Conservation (phyloP, 805 yeast genomes). For the Barnettozyma pratensis region DNA sequence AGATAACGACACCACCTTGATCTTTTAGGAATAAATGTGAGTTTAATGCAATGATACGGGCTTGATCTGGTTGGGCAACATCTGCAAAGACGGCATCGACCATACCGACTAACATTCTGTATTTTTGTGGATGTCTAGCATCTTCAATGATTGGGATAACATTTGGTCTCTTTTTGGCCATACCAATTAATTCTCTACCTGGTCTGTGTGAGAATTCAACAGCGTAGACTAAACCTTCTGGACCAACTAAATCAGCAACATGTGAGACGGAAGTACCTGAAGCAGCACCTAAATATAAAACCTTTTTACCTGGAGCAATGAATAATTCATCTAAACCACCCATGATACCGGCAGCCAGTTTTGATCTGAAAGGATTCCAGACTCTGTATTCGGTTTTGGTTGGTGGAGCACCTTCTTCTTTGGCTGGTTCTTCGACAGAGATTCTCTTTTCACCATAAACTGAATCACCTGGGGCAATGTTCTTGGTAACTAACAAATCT, state of each 20-base stretch:
- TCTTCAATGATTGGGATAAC: constrained; percentile 98
- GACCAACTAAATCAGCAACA: constrained; percentile 97
- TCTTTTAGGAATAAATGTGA: constrained; percentile 97
- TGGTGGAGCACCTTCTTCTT: constrained; percentile 80
- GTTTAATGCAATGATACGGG: constrained; percentile 98
- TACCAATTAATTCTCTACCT: constrained; percentile 97
- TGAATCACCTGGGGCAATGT: constrained; percentile 96
- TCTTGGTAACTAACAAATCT: constrained; percentile 95
- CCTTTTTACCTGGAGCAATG: constrained; percentile 98
- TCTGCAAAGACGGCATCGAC: constrained; percentile 98
- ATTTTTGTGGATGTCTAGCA: constrained; percentile 99
- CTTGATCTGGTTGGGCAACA: constrained; percentile 99
- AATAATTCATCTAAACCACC: constrained; percentile 98
- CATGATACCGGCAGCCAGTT: constrained; percentile 99
- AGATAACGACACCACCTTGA: constrained; percentile 97
- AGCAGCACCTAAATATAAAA: constrained; percentile 97
- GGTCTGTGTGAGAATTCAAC: constrained; percentile 99
- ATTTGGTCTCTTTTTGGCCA: constrained; percentile 99
- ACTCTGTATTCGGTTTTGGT: constrained; percentile 98
- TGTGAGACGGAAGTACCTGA: constrained; percentile 99
- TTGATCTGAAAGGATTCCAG: constrained; percentile 99
- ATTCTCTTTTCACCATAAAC: constrained; percentile 98
- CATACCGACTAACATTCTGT: constrained; percentile 98
- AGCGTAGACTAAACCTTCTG: constrained; percentile 98
- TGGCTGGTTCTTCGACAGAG: constrained; percentile 86